These are phyloP conservation scores for Cadophora sp. DNA, from an alignment of 2,329 filamentous ascomycete genomes.

Conservation along the genomic window DNA sequence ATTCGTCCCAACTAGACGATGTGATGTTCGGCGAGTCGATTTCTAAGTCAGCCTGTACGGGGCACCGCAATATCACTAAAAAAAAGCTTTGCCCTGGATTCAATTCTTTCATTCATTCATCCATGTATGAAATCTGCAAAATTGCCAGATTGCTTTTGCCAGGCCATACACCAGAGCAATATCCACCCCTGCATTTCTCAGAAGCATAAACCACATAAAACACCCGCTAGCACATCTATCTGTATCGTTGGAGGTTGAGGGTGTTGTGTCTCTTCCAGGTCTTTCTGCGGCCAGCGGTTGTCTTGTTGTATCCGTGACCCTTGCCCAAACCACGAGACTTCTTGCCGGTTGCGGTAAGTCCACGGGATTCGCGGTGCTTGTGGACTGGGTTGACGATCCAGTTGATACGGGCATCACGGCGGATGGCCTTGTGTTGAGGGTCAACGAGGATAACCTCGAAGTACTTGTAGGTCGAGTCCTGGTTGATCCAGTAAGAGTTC, in stretches of 20 bases:
- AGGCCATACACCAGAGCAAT: constrained; percentile 37
- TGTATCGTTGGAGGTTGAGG: constrained; percentile 97
- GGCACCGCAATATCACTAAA: not conserved
- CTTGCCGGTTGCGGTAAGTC: constrained; percentile 98
- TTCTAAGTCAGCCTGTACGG: not conserved
- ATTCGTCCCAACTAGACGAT: no score
- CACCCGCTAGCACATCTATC: constrained; percentile 60
- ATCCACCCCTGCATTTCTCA: constrained; percentile 35
- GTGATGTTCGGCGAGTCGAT: not conserved
- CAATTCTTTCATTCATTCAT: constrained; percentile 35
- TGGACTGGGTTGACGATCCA: constrained; percentile 99
- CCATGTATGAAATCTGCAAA: constrained; percentile 36
- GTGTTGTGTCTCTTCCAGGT: constrained; percentile 99
- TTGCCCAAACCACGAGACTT: constrained; percentile 99
- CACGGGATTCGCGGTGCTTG: constrained; percentile 99
- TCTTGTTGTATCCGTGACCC: constrained; percentile 99
- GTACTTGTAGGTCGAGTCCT: constrained; percentile 99
- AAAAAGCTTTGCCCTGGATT: not conserved
- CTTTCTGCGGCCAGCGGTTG: constrained; percentile 95
- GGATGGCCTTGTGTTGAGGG: constrained; percentile 99
- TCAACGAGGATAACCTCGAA: constrained; percentile 99
- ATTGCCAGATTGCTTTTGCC: constrained; percentile 34
- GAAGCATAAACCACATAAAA: constrained; percentile 39
- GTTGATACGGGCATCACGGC: constrained; percentile 98
- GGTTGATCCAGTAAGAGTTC: constrained; percentile 99